phyloP scores from a whole-genome alignment of 768 basidiomycete genomes.

The Amanita rubescens region DNA sequence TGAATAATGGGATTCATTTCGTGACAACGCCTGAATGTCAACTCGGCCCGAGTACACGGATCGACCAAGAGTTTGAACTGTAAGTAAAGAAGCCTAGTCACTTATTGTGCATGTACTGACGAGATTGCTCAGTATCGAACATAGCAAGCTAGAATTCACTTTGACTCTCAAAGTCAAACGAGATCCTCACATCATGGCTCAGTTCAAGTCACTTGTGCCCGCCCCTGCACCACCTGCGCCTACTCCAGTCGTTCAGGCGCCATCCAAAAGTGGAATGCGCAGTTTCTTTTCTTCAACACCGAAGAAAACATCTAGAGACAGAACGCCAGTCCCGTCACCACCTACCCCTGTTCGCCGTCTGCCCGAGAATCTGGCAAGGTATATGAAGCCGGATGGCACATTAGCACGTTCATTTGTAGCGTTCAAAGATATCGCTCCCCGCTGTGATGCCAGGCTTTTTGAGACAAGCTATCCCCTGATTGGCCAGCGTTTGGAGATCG shows the following conservation, averaged over 20 bases:
- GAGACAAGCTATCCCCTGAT: constrained; percentile 80
- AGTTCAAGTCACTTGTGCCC: constrained; percentile 58
- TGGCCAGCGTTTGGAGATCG: constrained; percentile 58
- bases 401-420: constrained; percentile 83
- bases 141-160: constrained; percentile 93
- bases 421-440: constrained; percentile 79
- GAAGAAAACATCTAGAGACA: constrained; percentile 52
- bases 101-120: not conserved
- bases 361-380: constrained; percentile 73
- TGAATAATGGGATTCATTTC: constrained; percentile 96
- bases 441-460: constrained; percentile 79
- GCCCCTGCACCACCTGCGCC: constrained; percentile 35
- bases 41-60: constrained; percentile 49
- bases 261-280: constrained; percentile 61
- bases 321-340: constrained; percentile 32
- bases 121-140: constrained; percentile 59
- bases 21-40: constrained; percentile 81
- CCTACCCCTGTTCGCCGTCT: constrained; percentile 35
- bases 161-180: constrained; percentile 81
- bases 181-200: constrained; percentile 77
- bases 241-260: constrained; percentile 30
- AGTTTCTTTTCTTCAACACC: constrained; percentile 73
- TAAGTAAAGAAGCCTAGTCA: constrained; percentile 33
- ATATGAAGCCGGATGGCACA: constrained; percentile 79
- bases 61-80: constrained; percentile 91